Base-by-base conservation (phyloP, 164 flowering plant species). In the Chloranthus sessilifolius region DNA sequence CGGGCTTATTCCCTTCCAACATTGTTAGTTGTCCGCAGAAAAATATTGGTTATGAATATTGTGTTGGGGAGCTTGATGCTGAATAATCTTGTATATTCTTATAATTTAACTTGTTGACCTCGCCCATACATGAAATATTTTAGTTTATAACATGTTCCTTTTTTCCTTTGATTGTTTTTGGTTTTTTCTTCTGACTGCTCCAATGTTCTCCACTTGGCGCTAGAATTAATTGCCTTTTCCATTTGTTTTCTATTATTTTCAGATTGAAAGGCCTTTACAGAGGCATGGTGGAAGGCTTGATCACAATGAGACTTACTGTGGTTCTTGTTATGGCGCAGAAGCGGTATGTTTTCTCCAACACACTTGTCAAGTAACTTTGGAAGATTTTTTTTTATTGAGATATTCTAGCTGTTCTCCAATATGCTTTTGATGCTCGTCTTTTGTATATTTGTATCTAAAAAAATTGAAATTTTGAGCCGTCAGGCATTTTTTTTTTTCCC, bases 271-370 rank as follows among this genome's bases (percentile, higher is more conserved):
- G 56, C 92, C 92, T 17, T 62, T 84, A 50, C 92, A 84, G 49
- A 81, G 69, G 63, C 88, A 84, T 62, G 92, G 92, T 47, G 85
- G 88, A 44, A 77, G 92, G 68, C 85, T 84, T 49, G 92, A 81
- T 50, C 85, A 79, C 50, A 74, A 77, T 65, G 92, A 84, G 55
- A 68, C 66, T 43, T 84, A 84, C 46, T 84, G 92, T 69, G 92
- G 92, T 40, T 81, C 88, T 55, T 84, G 92, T 66, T 84, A 9
- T 73, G 88, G 92, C 40, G 88, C 92, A 48, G 92, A 79, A 76
- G 58, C 20, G 79, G 92, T 81, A 80, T 12, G 35, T 31, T 36
- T 47, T 44, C 24, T 9, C 20, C 22, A n/a, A n/a, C n/a, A n/a
- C n/a, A n/a, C n/a, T n/a, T n/a, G n/a, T n/a, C n/a, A n/a, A 3